Conservation (phyloP, 371 early-diverging fungal species). For the Paraphysoderma sedebokerense region DNA sequence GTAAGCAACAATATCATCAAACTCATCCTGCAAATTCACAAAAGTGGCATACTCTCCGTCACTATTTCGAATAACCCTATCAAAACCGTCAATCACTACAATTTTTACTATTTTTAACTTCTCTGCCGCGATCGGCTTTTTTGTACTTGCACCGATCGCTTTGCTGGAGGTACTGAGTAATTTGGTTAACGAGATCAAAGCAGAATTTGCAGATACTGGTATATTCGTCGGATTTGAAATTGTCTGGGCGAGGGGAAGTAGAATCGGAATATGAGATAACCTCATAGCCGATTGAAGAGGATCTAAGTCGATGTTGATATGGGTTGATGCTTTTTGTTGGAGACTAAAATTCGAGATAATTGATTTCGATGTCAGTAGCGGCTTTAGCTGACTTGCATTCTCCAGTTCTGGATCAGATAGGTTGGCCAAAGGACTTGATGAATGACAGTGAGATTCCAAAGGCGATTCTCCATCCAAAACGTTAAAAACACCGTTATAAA, state of each 20-base stretch:
- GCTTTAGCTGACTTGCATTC: too few species aligned
- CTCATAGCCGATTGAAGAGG: constrained; percentile 12
- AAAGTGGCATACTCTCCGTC: constrained; percentile 24
- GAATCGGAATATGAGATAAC: constrained; percentile 23
- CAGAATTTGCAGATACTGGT: background rate
- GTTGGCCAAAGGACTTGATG: too few species aligned
- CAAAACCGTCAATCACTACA: background rate
- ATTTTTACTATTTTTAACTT: background rate
- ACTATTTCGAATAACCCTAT: too few species aligned
- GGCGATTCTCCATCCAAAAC: too few species aligned
- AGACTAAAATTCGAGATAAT: too few species aligned
- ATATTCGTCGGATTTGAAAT: constrained; percentile 4
- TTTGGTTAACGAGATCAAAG: background rate
- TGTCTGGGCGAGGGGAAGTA: constrained; percentile 17
- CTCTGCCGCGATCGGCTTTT: background rate
- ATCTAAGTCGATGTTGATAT: constrained; percentile 10
- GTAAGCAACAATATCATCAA: constrained; percentile 10
- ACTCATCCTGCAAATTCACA: constrained; percentile 50
- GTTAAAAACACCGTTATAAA: too few species aligned
- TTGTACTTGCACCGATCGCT: background rate
- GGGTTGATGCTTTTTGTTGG: too few species aligned
- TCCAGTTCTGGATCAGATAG: too few species aligned
- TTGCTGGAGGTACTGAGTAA: constrained; percentile 3
- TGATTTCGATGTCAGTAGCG: too few species aligned
- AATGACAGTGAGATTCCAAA: too few species aligned